Conservation (phyloP, 2,329 filamentous ascomycete species). For the Teratosphaeria viscida region DNA sequence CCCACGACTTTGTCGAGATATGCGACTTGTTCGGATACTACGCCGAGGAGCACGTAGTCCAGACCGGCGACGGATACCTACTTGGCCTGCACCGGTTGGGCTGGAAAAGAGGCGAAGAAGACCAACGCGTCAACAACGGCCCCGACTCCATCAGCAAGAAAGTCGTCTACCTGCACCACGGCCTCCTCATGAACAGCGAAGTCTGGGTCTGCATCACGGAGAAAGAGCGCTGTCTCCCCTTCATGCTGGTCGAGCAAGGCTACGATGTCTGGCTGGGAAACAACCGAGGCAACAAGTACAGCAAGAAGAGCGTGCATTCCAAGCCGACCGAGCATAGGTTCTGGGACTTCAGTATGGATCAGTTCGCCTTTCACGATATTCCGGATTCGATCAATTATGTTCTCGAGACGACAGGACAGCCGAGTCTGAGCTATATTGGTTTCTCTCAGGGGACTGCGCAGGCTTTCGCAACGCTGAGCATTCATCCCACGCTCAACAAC, state of each 20-base stretch:
- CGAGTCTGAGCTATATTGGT: slow-evolving; percentile 86
- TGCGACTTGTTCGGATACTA: slow-evolving; percentile 85
- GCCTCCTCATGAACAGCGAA: slow-evolving; percentile 96
- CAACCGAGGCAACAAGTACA: slow-evolving; percentile 98
- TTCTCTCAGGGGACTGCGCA: slow-evolving; percentile 97
- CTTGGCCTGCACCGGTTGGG: slow-evolving; percentile 81
- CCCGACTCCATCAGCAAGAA: slow-evolving; percentile 60
- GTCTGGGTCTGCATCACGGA: slow-evolving; percentile 95
- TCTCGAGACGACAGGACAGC: slow-evolving; percentile 68
- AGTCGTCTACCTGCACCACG: slow-evolving; percentile 90
- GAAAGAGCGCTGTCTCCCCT: slow-evolving; percentile 73
- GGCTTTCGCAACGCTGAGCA: slow-evolving; percentile 84
- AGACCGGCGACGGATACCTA: slow-evolving; percentile 88
- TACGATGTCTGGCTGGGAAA: slow-evolving; percentile 98
- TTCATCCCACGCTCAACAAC: slow-evolving; percentile 83
- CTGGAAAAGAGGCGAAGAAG: slow-evolving; percentile 65
- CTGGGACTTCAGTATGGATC: slow-evolving; percentile 97
- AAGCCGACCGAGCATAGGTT: slow-evolving; percentile 69
- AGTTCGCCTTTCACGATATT: slow-evolving; percentile 96
- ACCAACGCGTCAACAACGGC: slow-evolving; percentile 64
- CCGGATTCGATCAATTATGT: slow-evolving; percentile 91
- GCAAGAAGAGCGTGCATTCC: slow-evolving; percentile 75
- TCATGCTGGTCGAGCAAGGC: slow-evolving; percentile 76
- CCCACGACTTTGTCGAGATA: slow-evolving; percentile 87
- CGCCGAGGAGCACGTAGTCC: slow-evolving; percentile 90